Evolutionary conservation across 352 stramenopile species (phyloP).

Genomic region (Paralagenidium karlingii): DNA sequence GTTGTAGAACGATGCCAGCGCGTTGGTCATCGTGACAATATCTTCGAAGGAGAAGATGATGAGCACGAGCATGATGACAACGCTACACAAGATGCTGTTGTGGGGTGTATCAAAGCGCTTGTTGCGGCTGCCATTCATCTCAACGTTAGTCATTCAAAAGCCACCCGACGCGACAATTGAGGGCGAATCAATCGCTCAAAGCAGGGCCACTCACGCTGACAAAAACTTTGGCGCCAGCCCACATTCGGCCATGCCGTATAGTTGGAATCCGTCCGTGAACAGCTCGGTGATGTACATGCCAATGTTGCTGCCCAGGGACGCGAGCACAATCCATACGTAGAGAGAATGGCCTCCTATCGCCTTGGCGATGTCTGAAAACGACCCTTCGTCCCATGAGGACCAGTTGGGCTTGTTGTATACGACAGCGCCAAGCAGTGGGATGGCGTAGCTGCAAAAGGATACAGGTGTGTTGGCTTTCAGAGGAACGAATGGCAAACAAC

Average conservation of each 20-base stretch:
- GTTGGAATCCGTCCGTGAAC: constrained; percentile 84
- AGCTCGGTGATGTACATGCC: constrained; percentile 90
- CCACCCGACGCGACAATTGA: constrained; percentile 8
- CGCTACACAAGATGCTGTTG: constrained; percentile 22
- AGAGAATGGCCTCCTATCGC: constrained; percentile 79
- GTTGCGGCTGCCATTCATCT: constrained; percentile 24
- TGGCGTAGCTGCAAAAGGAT: too few relatives aligned
- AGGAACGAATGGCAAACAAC: too few relatives aligned
- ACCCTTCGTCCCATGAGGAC: constrained; percentile 82
- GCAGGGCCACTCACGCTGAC: constrained; percentile 52
- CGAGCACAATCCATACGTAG: constrained; percentile 78
- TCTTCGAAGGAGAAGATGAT: constrained; percentile 56
- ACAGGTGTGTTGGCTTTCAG: too few relatives aligned
- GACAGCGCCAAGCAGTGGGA: constrained; percentile 78
- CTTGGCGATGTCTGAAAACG: constrained; percentile 77
- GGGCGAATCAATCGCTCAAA: constrained; percentile 24
- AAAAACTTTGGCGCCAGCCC: constrained; percentile 79
- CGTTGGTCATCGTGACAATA: constrained; percentile 82
- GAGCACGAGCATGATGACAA: constrained; percentile 36
- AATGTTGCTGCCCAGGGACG: constrained; percentile 81
- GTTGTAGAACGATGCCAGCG: constrained; percentile 77
- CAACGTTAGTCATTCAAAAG: too few relatives aligned
- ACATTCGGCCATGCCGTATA: constrained; percentile 68
- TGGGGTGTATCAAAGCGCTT: constrained; percentile 38
- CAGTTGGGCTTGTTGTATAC: constrained; percentile 48